Percentiles rank a stretch among this genome's conserved stretches.
phyloP scores from a whole-genome alignment of 139 green algal species.

The Chlorella sp. region DNA sequence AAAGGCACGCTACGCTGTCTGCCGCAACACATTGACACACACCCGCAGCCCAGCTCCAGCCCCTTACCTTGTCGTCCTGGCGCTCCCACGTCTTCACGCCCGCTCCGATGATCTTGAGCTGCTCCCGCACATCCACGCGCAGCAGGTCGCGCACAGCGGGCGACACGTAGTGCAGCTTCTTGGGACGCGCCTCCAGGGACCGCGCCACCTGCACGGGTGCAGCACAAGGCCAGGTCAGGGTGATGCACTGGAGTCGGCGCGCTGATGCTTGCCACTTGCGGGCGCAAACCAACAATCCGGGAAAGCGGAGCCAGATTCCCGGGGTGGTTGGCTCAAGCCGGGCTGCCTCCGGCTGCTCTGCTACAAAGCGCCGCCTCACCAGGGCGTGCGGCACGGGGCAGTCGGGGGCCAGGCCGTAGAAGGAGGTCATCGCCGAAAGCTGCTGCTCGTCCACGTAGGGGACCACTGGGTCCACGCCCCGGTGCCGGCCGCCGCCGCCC shows the following conservation, averaged over 20 bases:
- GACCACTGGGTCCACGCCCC: constrained; percentile 66
- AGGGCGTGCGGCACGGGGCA: constrained; percentile 23
- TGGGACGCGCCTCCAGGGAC: constrained; percentile 35
- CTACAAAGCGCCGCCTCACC: not conserved
- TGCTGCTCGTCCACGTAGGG: constrained; percentile 54
- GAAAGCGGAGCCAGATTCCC: no score
- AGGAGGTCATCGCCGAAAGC: constrained; percentile 58
- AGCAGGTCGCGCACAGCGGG: constrained; percentile 67
- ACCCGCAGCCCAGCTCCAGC: no score
- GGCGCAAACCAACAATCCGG: no score
- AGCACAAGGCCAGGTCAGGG: not conserved
- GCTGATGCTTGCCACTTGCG: no score
- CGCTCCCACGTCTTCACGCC: constrained; percentile 94
- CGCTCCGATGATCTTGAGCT: constrained; percentile 76
- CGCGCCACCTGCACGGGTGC: constrained; percentile 26
- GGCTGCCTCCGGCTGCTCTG: not conserved
- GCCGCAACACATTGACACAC: no score
- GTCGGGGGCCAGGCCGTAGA: constrained; percentile 73
- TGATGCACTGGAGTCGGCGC: no score
- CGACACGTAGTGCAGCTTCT: constrained; percentile 51
- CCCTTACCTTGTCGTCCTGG: constrained; percentile 61
- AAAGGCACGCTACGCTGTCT: no score
- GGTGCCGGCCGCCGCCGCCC: constrained; percentile 25
- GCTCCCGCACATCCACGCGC: constrained; percentile 65
- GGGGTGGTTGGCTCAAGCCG: no score